Conservation (phyloP, 441 rosid genomes). For the Adansonia rubrostipa region DNA sequence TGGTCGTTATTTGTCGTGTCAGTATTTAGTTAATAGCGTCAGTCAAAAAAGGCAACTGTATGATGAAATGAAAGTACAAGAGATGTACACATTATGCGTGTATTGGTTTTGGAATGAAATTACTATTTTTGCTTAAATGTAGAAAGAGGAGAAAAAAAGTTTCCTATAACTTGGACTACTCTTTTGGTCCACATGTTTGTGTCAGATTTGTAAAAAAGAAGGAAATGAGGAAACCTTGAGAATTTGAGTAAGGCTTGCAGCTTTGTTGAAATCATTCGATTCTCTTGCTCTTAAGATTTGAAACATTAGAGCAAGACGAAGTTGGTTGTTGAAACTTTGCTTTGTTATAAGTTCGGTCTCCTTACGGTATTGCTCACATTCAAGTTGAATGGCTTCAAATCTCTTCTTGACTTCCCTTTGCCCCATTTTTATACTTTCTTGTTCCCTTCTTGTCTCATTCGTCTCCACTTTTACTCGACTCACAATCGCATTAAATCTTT, state of each 20-base stretch:
- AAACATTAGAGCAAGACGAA: constrained; percentile 7
- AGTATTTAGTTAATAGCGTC: too few species aligned
- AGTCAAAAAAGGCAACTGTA: too few species aligned
- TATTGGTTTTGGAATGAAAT: too few species aligned
- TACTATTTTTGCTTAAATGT: too few species aligned
- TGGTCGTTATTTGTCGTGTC: too few species aligned
- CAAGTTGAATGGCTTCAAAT: background rate
- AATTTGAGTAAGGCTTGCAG: background rate
- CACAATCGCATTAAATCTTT: background rate
- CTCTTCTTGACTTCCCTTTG: constrained; percentile 3
- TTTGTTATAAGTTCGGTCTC: background rate
- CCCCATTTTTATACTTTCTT: background rate
- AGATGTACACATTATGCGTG: too few species aligned
- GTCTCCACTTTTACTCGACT: constrained; percentile 9
- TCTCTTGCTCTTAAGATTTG: constrained; percentile 21
- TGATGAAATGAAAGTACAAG: too few species aligned
- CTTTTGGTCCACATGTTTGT: too few species aligned
- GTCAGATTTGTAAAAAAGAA: background rate
- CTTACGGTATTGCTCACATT: background rate
- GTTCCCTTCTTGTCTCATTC: background rate
- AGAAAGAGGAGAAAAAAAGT: too few species aligned
- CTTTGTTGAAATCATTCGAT: constrained; percentile 2
- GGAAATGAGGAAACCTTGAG: background rate
- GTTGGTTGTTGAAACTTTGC: background rate
- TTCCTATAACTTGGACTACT: too few species aligned